Evolutionary conservation across 768 basidiomycete species (phyloP), one percentile per base, ranked within the genome.

Genomic region (Porphyrellus cyaneotinctus): DNA sequence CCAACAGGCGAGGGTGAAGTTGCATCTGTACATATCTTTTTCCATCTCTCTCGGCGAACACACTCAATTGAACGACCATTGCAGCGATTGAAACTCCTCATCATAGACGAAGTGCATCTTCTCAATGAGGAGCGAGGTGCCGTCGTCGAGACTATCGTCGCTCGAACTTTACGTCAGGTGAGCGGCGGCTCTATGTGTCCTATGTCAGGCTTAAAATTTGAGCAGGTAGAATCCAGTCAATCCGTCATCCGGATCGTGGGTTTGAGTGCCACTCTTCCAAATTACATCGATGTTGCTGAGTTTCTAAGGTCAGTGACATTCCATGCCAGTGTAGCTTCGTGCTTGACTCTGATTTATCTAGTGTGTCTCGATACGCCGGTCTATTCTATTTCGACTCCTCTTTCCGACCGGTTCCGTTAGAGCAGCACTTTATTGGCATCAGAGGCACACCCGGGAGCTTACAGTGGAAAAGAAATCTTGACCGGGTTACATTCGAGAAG

Each of bases 361-460:
- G 95, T 51, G 95, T 95, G 49, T 92, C 92, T 31, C 83, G 79
- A 32, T 78, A 90, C 51, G 83, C 79, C 42, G 97, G 97, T 15
- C 74, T 99, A 4, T 99, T 98, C 75, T 99, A 87, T 75, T 99
- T 99, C 61, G 97, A 99, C 71, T 87, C 94, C 3, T 97, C 95
- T 0, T 99, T 99, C 74, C 77, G 97, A 24, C 97, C 97, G 0
- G 84, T 99, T 41, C 97, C 97, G 6, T 79, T 99, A 30, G 94
- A 98, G 65, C 97, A 98, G 64, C 97, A 97, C 70, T 99, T 97
- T 70, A 75, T 98, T 49, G 97, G 95, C 2, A 81, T 97, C 36
- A 85, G 82, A 65, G 97, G 97, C 10, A 99, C 97, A 69, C 74
- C 88, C 0, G 82, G 87, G 46, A 88, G 87, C 59, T 59, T 71